These are phyloP conservation scores for Leccinum pellstonianum DNA, from an alignment of 768 basidiomycete genomes.

Conservation along the genomic window DNA sequence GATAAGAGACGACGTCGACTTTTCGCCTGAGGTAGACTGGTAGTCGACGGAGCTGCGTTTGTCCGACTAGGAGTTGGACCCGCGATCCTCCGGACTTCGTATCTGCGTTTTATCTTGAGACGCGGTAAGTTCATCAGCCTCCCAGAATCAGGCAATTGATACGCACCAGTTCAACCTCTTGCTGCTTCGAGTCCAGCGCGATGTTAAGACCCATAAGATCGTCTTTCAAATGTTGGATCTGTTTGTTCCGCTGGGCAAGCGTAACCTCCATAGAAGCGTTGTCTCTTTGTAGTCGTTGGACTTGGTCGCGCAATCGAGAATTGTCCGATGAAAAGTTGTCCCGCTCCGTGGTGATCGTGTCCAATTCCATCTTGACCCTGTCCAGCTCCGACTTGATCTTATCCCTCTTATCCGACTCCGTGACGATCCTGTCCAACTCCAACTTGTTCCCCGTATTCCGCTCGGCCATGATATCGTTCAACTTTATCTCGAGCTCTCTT, in stretches of 20 bases:
- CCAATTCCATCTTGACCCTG: neutral
- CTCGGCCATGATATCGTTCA: conserved; percentile 27
- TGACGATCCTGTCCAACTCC: neutral
- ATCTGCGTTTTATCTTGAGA: conserved; percentile 60
- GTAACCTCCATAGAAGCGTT: conserved; percentile 85
- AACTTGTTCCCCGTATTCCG: conserved; percentile 1
- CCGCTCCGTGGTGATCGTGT: neutral
- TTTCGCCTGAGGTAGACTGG: neutral
- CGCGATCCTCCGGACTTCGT: conserved; percentile 54
- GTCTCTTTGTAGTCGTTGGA: conserved; percentile 73
- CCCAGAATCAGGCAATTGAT: neutral
- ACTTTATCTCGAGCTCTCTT: conserved; percentile 54
- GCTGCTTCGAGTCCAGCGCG: conserved; percentile 90
- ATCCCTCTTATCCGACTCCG: neutral
- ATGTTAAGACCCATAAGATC: conserved; percentile 86
- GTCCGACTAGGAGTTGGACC: conserved; percentile 58
- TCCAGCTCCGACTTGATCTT: neutral
- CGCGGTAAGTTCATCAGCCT: neutral
- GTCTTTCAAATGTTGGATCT: conserved; percentile 65
- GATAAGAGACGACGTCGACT: neutral
- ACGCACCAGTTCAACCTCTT: conserved; percentile 85
- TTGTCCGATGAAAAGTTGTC: conserved; percentile 43
- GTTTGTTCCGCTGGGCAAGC: conserved; percentile 68
- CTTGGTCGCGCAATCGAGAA: conserved; percentile 56
- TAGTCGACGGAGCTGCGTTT: conserved; percentile 32